phyloP scores from a whole-genome alignment of 1,284 basidiomycete genomes.

The Erythrobasidium hasegawianum region DNA sequence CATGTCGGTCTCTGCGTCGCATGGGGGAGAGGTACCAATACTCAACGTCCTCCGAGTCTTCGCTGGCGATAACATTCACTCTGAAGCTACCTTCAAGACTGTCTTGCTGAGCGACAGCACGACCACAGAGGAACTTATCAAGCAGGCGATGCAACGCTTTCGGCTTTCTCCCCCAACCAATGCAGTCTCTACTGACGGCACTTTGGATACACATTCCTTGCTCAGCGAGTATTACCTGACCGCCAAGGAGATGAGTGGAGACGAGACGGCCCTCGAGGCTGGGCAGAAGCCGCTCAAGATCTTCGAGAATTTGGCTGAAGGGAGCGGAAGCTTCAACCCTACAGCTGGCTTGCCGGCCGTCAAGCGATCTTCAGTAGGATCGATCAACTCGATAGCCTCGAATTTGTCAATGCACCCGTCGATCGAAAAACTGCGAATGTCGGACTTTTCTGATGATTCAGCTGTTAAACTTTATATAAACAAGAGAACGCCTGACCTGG shows the following conservation, averaged over 20 bases:
- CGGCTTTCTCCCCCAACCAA: slow-evolving; percentile 56
- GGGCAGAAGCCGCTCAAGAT: slow-evolving; percentile 77
- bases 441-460: slow-evolving; percentile 94
- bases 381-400: slow-evolving; percentile 84
- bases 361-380: slow-evolving; percentile 85
- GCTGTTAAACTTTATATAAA: slow-evolving; percentile 95
- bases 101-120: slow-evolving; percentile 85
- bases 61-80: slow-evolving; percentile 78
- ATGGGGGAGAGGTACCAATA: slow-evolving; percentile 59
- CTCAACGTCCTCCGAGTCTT: slow-evolving; percentile 93
- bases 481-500: slow-evolving; percentile 6
- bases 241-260: slow-evolving; percentile 79
- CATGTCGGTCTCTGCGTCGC: slow-evolving; percentile 39
- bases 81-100: slow-evolving; percentile 96
- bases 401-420: slow-evolving; percentile 90
- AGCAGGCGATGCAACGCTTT: slow-evolving; percentile 91
- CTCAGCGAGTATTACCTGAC: slow-evolving; percentile 75
- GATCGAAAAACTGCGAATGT: slow-evolving; percentile 86
- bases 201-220: slow-evolving; percentile 53
- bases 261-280: slow-evolving; percentile 64
- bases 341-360: slow-evolving; percentile 62
- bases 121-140: slow-evolving; percentile 73
- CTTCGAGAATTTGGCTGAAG: slow-evolving; percentile 75
- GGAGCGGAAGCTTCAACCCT: slow-evolving; percentile 41
- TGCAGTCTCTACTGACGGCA: slow-evolving; percentile 49